Percentiles rank a stretch among this genome's conserved stretches.
Evolutionary conservation across 2,329 filamentous ascomycete genomes (phyloP).

Genomic region (Epichloe bromicola): DNA sequence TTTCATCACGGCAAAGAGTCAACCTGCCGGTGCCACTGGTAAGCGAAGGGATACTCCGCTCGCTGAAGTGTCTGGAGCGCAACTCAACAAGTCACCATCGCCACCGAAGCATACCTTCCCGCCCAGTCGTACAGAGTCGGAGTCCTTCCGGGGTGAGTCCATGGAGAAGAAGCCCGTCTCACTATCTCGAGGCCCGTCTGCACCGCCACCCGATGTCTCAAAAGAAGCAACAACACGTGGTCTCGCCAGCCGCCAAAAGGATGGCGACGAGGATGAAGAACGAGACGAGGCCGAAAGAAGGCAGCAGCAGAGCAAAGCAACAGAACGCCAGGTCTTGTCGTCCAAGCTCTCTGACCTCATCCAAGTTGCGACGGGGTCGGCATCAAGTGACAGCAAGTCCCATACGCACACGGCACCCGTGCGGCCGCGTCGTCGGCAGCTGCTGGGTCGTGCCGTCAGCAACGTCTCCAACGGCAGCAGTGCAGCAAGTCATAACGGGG

Average conservation of each 20-base stretch:
- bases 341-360: conserved; percentile 31
- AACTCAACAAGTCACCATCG: conserved; percentile 28
- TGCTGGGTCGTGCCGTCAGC: conserved; percentile 45
- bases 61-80: conserved; percentile 26
- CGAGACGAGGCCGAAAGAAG: conserved; percentile 6
- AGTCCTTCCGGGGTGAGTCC: conserved; percentile 15
- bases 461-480: conserved; percentile 41
- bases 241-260: too few species aligned
- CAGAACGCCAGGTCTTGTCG: conserved; percentile 28
- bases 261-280: conserved; percentile 5
- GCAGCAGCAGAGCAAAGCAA: conserved; percentile 19
- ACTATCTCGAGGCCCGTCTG: conserved; percentile 4
- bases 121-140: conserved; percentile 24
- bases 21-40: conserved; percentile 17
- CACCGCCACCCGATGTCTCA: conserved; percentile 4
- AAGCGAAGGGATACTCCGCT: conserved; percentile 22
- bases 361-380: conserved; percentile 9
- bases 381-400: conserved; percentile 6
- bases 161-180: conserved; percentile 4
- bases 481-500: conserved; percentile 22
- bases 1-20: conserved; percentile 29
- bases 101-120: conserved; percentile 15
- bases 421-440: conserved; percentile 29
- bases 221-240: background rate
- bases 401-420: conserved; percentile 6